phyloP scores from a whole-genome alignment of 2,329 filamentous ascomycete genomes.

The Fusarium anthophilum region DNA sequence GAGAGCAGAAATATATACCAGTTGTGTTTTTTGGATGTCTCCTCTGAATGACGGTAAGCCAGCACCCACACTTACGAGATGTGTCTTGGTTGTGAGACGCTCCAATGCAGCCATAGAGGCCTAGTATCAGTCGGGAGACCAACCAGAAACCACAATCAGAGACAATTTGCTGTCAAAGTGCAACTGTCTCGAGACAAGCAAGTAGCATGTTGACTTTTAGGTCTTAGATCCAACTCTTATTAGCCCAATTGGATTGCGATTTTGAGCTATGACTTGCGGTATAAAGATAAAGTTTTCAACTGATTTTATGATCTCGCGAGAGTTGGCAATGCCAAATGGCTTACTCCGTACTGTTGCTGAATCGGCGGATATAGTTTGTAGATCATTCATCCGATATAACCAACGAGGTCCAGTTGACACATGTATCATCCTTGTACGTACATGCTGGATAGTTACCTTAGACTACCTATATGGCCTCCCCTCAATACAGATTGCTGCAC shows the following conservation, averaged over 20 bases:
- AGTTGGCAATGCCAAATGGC: background rate
- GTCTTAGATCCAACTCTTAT: background rate
- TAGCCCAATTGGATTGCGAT: background rate
- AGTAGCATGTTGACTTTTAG: background rate
- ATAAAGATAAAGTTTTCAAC: background rate
- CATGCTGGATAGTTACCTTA: background rate
- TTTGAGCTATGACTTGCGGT: background rate
- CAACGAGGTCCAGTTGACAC: background rate
- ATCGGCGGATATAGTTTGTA: background rate
- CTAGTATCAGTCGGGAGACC: background rate
- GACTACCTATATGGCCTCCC: background rate
- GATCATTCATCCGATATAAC: background rate
- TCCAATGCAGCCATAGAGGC: conserved; percentile 19
- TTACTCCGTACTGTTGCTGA: background rate
- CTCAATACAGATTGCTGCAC: background rate
- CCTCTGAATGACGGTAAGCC: background rate
- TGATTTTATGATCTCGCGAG: background rate
- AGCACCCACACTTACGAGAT: conserved; percentile 12
- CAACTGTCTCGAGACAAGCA: conserved; percentile 7
- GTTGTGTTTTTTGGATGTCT: background rate
- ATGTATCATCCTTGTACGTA: background rate
- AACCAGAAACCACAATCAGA: background rate
- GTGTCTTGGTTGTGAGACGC: conserved; percentile 23
- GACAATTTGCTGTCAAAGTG: conserved; percentile 20
- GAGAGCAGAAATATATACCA: background rate